These are phyloP conservation scores for Fusarium sp. DNA, from an alignment of 2,329 filamentous ascomycete species.

Conservation along the genomic window DNA sequence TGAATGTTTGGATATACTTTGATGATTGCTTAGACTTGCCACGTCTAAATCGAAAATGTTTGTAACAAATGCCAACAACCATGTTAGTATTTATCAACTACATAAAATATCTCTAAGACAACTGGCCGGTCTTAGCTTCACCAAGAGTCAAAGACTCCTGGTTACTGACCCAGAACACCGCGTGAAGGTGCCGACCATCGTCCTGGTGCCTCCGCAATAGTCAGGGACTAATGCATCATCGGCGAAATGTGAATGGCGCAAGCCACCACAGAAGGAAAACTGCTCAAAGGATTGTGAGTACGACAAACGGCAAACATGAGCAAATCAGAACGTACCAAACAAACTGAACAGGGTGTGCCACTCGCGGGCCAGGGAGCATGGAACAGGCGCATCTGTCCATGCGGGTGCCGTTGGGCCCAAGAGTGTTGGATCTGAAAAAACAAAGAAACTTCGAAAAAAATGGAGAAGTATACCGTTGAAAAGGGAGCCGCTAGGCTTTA, in stretches of 20 bases:
- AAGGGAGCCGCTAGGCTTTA: neutral
- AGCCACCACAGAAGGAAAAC: neutral
- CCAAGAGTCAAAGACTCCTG: neutral
- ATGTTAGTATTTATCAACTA: neutral
- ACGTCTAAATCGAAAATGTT: neutral
- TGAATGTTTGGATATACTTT: too few species aligned
- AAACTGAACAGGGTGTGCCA: neutral
- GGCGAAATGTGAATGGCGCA: neutral
- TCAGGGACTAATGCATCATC: neutral
- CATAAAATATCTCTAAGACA: neutral
- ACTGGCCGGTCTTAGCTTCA: neutral
- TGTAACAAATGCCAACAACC: neutral
- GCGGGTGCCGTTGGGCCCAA: neutral
- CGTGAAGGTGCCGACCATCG: neutral
- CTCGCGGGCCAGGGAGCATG: neutral
- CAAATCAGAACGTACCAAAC: neutral
- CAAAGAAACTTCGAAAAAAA: neutral
- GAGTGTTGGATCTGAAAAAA: neutral
- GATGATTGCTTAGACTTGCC: neutral
- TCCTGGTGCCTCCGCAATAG: neutral
- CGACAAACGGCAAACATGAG: neutral
- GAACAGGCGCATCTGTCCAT: neutral
- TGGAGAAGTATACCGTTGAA: neutral
- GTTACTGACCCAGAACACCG: neutral
- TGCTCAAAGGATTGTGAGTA: neutral